Percentiles rank a stretch among this genome's conserved stretches.
phyloP scores from a whole-genome alignment of 192 early-diverging fungal species.

The Martensiomyces pterosporus region DNA sequence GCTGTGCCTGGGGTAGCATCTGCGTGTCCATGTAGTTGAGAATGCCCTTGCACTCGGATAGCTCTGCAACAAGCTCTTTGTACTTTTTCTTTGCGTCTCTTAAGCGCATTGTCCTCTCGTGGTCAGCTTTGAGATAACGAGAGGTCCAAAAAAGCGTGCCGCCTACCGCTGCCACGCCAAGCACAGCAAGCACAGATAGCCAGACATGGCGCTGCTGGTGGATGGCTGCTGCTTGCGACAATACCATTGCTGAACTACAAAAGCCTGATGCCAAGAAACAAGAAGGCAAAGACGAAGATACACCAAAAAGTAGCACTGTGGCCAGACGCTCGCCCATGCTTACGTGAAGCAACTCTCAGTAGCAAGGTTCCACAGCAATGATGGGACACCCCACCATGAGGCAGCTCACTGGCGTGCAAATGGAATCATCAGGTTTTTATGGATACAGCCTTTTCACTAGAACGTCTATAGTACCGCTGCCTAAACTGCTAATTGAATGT shows the following conservation, averaged over 20 bases:
- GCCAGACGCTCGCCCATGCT: too few relatives aligned
- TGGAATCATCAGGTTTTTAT: background rate
- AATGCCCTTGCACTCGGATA: slow-evolving; percentile 35
- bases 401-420: too few relatives aligned
- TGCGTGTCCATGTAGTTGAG: slow-evolving; percentile 28
- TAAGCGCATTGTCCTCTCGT: slow-evolving; percentile 16
- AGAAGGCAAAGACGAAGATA: too few relatives aligned
- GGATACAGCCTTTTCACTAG: too few relatives aligned
- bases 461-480: background rate
- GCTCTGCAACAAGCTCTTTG: slow-evolving; percentile 20
- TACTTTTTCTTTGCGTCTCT: slow-evolving; percentile 32
- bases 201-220: slow-evolving; percentile 3
- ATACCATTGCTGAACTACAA: background rate
- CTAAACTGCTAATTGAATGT: too few relatives aligned
- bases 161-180: slow-evolving; percentile 13
- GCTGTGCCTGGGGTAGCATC: slow-evolving; percentile 14
- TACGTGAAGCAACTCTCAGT: slow-evolving; percentile 3
- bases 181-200: slow-evolving; percentile 7
- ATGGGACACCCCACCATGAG: too few relatives aligned
- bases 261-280: background rate
- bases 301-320: too few relatives aligned
- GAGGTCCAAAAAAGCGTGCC: slow-evolving; percentile 13
- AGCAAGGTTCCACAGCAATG: too few relatives aligned
- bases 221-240: background rate
- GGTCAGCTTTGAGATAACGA: slow-evolving; percentile 22